Conservation (phyloP, 2,329 filamentous ascomycete species). For the Colletotrichum theobromicola region DNA sequence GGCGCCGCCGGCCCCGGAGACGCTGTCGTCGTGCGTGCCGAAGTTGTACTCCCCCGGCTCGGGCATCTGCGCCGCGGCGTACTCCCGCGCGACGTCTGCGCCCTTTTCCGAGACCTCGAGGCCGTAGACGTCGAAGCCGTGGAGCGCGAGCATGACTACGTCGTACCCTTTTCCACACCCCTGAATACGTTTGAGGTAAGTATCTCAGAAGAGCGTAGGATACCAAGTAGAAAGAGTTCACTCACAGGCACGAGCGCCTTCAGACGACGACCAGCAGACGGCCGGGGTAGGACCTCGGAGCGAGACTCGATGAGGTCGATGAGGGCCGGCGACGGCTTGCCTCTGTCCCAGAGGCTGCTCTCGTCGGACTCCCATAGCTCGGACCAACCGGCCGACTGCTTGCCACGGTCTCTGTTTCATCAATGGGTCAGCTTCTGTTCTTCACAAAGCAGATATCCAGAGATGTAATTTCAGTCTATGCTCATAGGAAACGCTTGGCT, state of each 20-base stretch:
- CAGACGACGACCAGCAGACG: not conserved
- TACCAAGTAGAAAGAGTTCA: not conserved
- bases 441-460: accelerated
- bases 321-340: not conserved
- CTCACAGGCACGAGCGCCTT: not conserved
- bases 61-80: not conserved
- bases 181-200: not conserved
- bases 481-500: no score
- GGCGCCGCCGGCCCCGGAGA: no score
- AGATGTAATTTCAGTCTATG: no score
- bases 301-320: not conserved
- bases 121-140: not conserved
- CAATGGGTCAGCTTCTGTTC: accelerated
- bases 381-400: not conserved
- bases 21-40: not conserved
- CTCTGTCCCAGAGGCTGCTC: not conserved
- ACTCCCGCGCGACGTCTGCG: not conserved
- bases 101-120: not conserved
- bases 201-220: not conserved
- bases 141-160: not conserved
- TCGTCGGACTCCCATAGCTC: not conserved
- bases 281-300: not conserved
- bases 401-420: not conserved
- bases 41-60: not conserved
- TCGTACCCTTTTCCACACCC: not conserved